A percentile compares a stretch with the other conserved stretches of the same genome.
phyloP scores from a whole-genome alignment of 306 rosid species.

The Argentina anserina region DNA sequence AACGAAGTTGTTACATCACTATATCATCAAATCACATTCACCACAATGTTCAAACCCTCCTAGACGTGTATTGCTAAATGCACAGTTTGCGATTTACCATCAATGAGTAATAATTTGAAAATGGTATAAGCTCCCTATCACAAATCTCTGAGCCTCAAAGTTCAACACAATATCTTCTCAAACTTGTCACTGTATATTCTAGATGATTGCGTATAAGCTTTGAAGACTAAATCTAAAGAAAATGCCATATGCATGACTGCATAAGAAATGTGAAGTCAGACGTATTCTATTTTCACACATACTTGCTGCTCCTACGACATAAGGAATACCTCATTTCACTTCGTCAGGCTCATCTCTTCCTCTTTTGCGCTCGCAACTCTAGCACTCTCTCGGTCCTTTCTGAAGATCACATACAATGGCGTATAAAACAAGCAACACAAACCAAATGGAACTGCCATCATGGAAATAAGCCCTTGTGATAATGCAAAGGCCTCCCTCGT shows the following conservation, averaged over 20 bases:
- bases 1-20: not conserved
- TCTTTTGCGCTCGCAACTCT: constrained; percentile 47
- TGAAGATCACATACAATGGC: constrained; percentile 61
- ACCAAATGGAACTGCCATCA: constrained; percentile 88
- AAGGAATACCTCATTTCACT: not conserved
- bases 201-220: not conserved
- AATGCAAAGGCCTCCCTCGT: constrained; percentile 72
- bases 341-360: constrained; percentile 42
- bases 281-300: not conserved
- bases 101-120: not conserved
- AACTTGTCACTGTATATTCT: not conserved
- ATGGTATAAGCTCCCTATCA: not conserved
- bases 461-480: constrained; percentile 84
- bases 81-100: not conserved
- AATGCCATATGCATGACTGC: not conserved
- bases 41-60: not conserved
- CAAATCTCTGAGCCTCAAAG: not conserved
- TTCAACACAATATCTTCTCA: constrained; percentile 10
- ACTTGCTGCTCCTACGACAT: not conserved
- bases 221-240: constrained; percentile 1
- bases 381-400: constrained; percentile 72
- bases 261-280: not conserved
- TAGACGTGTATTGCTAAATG: not conserved
- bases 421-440: constrained; percentile 88
- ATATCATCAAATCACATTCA: not conserved